Conservation (phyloP, 2,329 filamentous ascomycete genomes). For the Chrysosporium keratinophilum region DNA sequence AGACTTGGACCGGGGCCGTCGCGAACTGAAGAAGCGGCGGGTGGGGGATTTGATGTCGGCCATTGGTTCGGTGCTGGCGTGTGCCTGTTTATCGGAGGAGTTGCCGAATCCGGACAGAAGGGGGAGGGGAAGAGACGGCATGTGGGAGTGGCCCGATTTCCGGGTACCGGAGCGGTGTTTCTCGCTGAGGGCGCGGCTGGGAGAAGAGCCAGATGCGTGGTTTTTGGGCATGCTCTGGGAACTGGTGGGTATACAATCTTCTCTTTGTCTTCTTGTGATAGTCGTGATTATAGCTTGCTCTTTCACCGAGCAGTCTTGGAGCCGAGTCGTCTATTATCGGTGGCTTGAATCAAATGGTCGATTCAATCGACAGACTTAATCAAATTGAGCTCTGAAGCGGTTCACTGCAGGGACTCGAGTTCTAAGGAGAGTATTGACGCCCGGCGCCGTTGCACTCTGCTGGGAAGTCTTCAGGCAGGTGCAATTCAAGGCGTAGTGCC, state of each 20-base stretch:
- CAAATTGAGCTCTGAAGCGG: not conserved
- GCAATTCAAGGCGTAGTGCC: conserved; percentile 5
- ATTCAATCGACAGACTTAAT: not conserved
- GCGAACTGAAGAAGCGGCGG: conserved; percentile 15
- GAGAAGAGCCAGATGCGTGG: not conserved
- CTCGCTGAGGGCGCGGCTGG: not conserved
- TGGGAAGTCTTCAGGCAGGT: not conserved
- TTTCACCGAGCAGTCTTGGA: too few relatives aligned
- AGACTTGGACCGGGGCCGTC: conserved; percentile 18
- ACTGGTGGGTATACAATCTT: not conserved
- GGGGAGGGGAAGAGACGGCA: not conserved
- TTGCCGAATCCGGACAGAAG: conserved; percentile 5
- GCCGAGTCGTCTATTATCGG: not conserved
- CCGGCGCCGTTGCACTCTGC: conserved; percentile 5
- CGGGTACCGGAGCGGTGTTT: not conserved
- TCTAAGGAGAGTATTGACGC: not conserved
- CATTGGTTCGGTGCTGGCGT: not conserved
- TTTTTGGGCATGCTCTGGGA: not conserved
- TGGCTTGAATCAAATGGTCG: not conserved
- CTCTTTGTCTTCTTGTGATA: not conserved
- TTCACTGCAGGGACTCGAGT: not conserved
- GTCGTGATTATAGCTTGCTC: not conserved
- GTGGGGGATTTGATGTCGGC: conserved; percentile 1
- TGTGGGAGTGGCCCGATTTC: not conserved
- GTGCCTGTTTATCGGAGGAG: not conserved